Evolutionary conservation across 768 basidiomycete species (phyloP).

Genomic region (Russula dissimulans): DNA sequence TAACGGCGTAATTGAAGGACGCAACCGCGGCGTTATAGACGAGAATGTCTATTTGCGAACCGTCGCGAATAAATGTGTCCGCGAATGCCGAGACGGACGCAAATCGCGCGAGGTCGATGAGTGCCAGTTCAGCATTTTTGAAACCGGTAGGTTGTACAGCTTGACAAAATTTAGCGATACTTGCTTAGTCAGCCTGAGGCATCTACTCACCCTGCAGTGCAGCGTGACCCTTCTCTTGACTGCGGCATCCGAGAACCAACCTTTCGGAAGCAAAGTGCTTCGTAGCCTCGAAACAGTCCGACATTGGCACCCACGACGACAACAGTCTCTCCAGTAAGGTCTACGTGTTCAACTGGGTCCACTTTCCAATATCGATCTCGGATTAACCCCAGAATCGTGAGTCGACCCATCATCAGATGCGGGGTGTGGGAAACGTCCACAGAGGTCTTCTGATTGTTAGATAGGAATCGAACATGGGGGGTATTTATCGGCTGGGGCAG

Average conservation of each 20-base stretch:
- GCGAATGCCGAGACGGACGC: slow-evolving; percentile 24
- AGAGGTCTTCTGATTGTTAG: too few relatives aligned
- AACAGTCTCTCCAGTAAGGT: slow-evolving; percentile 17
- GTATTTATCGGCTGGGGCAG: too few relatives aligned
- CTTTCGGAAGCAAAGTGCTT: slow-evolving; percentile 11
- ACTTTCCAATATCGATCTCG: slow-evolving; percentile 3
- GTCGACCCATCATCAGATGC: slow-evolving; percentile 4
- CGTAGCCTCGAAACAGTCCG: slow-evolving; percentile 17
- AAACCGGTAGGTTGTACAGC: slow-evolving; percentile 15
- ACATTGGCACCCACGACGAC: slow-evolving; percentile 18
- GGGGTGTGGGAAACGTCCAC: too few relatives aligned
- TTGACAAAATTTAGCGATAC: neutral
- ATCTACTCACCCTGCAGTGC: slow-evolving; percentile 2
- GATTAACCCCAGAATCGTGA: neutral
- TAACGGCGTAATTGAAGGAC: slow-evolving; percentile 21
- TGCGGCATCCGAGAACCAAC: slow-evolving; percentile 15
- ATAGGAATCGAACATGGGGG: too few relatives aligned
- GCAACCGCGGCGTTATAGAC: slow-evolving; percentile 25
- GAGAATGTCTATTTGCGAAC: slow-evolving; percentile 24
- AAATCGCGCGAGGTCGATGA: slow-evolving; percentile 24
- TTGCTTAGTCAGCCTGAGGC: too few relatives aligned
- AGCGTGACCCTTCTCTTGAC: slow-evolving; percentile 6
- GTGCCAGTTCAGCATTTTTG: slow-evolving; percentile 8
- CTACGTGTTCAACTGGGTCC: neutral
- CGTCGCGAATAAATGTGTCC: slow-evolving; percentile 19